Evolutionary conservation across 2,329 filamentous ascomycete species (phyloP).

Genomic region (Tolypocladium ophioglossoides): DNA sequence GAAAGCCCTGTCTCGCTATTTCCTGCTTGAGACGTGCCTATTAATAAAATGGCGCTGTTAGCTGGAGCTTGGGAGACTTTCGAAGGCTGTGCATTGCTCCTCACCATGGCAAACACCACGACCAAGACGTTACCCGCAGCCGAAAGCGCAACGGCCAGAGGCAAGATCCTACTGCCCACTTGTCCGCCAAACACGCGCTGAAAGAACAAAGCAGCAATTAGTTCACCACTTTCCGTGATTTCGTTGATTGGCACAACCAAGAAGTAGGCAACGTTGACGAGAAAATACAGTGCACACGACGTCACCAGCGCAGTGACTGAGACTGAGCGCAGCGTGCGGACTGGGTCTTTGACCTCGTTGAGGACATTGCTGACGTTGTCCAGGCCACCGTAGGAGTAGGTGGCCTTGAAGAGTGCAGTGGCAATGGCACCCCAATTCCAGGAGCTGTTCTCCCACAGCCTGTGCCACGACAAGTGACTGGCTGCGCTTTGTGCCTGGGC

Average conservation of each 20-base stretch:
- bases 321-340: slow-evolving; percentile 44
- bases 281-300: slow-evolving; percentile 48
- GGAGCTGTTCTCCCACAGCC: slow-evolving; percentile 51
- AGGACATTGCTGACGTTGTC: slow-evolving; percentile 55
- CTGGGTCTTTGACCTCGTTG: slow-evolving; percentile 35
- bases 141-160: slow-evolving; percentile 55
- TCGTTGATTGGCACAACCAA: slow-evolving; percentile 57
- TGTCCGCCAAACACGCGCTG: slow-evolving; percentile 49
- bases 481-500: slow-evolving; percentile 9
- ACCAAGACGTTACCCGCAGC: slow-evolving; percentile 65
- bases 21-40: slow-evolving; percentile 62
- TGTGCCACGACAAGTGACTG: no score
- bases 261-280: slow-evolving; percentile 57
- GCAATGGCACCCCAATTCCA: slow-evolving; percentile 61
- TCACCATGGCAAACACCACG: slow-evolving; percentile 56
- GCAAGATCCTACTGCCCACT: slow-evolving; percentile 46
- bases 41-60: no score
- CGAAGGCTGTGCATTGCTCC: slow-evolving; percentile 6
- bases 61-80: no score
- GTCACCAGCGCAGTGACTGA: slow-evolving; percentile 50
- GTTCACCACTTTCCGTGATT: slow-evolving; percentile 54
- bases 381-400: slow-evolving; percentile 58
- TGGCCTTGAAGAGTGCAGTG: slow-evolving; percentile 57
- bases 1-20: slow-evolving; percentile 59
- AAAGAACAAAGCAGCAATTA: slow-evolving; percentile 60